phyloP scores from a whole-genome alignment of 257 asterid species.

The Anisodus tanguticus region DNA sequence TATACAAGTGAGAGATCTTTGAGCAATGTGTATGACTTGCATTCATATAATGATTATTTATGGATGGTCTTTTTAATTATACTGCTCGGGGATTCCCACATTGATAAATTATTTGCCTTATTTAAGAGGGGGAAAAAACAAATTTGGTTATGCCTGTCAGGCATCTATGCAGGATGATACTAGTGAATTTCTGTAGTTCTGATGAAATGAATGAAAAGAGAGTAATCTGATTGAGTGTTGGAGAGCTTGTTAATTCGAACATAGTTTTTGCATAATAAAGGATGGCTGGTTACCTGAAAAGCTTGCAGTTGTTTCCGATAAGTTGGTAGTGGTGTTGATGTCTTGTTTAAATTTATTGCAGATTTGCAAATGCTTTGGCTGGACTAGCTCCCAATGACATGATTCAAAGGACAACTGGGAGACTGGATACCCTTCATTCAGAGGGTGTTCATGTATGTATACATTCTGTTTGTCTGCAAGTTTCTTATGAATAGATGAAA shows the following conservation, averaged over 20 bases:
- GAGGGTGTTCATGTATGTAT: conserved; percentile 94
- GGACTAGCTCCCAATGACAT: conserved; percentile 79
- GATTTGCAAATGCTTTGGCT: conserved; percentile 80
- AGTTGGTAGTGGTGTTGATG: background rate
- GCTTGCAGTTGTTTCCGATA: background rate
- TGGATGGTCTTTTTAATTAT: background rate
- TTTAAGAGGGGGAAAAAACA: background rate
- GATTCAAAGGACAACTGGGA: conserved; percentile 72
- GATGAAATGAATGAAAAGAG: conserved; percentile 9
- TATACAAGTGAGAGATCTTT: background rate
- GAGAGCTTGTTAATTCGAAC: background rate
- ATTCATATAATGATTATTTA: background rate
- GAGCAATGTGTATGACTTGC: background rate
- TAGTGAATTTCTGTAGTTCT: background rate
- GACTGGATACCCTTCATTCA: conserved; percentile 91
- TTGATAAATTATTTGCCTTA: background rate
- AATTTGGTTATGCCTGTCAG: background rate
- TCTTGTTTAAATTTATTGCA: conserved; percentile 39
- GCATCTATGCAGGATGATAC: background rate
- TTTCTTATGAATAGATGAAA: conserved; percentile 4
- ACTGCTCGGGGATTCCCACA: background rate
- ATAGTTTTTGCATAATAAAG: background rate
- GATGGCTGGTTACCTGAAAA: background rate
- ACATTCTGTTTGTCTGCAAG: conserved; percentile 19
- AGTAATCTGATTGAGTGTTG: background rate